A percentile compares a stretch with the other conserved stretches of the same genome.
These are phyloP conservation scores for barrel medic (Medicago truncatula) DNA, from an alignment of 306 rosid genomes.

Conservation along the genomic window DNA sequence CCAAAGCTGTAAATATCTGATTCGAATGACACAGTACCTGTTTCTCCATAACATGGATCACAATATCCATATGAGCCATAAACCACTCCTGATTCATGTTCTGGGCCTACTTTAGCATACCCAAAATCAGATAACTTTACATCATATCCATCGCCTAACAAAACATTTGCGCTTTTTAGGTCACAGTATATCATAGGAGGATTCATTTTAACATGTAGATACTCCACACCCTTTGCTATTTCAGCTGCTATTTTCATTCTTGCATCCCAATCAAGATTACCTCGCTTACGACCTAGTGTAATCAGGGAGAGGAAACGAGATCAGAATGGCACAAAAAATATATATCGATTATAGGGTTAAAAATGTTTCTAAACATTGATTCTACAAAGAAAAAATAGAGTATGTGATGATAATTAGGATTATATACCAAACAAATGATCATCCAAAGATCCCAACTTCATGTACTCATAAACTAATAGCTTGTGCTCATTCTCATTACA, in stretches of 20 bases:
- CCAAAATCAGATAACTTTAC: constrained; percentile 92
- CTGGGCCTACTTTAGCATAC: constrained; percentile 83
- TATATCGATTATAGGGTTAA: too few relatives aligned
- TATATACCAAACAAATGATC: constrained; percentile 84
- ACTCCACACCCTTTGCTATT: constrained; percentile 82
- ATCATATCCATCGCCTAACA: constrained; percentile 77
- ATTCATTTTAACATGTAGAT: constrained; percentile 76
- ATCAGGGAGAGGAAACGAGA: not conserved
- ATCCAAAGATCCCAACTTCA: constrained; percentile 85
- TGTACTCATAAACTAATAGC: constrained; percentile 86
- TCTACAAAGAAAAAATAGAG: too few relatives aligned
- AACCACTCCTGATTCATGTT: too few relatives aligned
- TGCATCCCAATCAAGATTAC: constrained; percentile 75
- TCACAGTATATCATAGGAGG: constrained; percentile 83
- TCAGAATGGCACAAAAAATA: too few relatives aligned
- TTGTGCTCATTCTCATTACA: constrained; percentile 83
- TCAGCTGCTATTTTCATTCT: constrained; percentile 88
- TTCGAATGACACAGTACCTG: too few relatives aligned
- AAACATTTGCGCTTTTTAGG: constrained; percentile 84
- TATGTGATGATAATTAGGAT: too few relatives aligned
- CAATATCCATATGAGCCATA: too few relatives aligned
- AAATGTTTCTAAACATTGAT: too few relatives aligned
- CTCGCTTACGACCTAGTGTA: constrained; percentile 37
- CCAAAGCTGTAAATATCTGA: too few relatives aligned
- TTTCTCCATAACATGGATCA: too few relatives aligned